A percentile compares a stretch with the other conserved stretches of the same genome.
Evolutionary conservation across 2,329 filamentous ascomycete species (phyloP).

Genomic region (Bipolaris oryzae): DNA sequence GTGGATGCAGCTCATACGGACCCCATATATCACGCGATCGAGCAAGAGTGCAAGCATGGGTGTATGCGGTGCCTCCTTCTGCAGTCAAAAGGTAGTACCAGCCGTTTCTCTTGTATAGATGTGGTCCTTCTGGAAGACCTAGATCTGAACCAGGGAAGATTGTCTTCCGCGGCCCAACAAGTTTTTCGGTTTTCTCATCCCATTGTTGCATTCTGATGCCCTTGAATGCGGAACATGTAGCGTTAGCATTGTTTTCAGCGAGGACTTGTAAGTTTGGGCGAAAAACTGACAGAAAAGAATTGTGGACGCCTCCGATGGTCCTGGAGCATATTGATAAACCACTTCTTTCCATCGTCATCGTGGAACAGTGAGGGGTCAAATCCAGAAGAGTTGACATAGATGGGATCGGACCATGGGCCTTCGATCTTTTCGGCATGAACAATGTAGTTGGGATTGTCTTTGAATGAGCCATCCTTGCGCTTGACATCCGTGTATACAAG

Average conservation of each 20-base stretch:
- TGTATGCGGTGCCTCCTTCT: slow-evolving; percentile 50
- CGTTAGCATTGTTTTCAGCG: not conserved
- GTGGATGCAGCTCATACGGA: slow-evolving; percentile 49
- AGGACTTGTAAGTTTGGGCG: not conserved
- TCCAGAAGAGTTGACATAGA: slow-evolving; percentile 65
- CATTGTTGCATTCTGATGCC: slow-evolving; percentile 65
- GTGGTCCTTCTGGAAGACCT: slow-evolving; percentile 47
- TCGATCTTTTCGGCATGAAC: slow-evolving; percentile 58
- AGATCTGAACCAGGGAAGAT: slow-evolving; percentile 62
- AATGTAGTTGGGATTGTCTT: slow-evolving; percentile 69
- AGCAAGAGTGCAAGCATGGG: slow-evolving; percentile 49
- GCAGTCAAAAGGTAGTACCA: slow-evolving; percentile 48
- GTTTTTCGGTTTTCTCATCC: slow-evolving; percentile 55
- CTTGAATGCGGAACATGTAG: not conserved
- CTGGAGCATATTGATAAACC: slow-evolving; percentile 48
- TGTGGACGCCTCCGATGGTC: slow-evolving; percentile 43
- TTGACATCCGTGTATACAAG: slow-evolving; percentile 71
- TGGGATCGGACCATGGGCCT: slow-evolving; percentile 67
- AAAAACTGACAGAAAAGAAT: slow-evolving; percentile 53
- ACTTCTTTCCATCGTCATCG: slow-evolving; percentile 46
- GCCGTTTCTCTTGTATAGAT: slow-evolving; percentile 45
- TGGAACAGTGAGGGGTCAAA: slow-evolving; percentile 61
- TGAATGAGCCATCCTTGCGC: slow-evolving; percentile 70
- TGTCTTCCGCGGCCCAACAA: slow-evolving; percentile 62
- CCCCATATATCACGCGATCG: slow-evolving; percentile 49